Base-by-base conservation (phyloP, 805 yeast species). In the Candida vaughaniae region DNA sequence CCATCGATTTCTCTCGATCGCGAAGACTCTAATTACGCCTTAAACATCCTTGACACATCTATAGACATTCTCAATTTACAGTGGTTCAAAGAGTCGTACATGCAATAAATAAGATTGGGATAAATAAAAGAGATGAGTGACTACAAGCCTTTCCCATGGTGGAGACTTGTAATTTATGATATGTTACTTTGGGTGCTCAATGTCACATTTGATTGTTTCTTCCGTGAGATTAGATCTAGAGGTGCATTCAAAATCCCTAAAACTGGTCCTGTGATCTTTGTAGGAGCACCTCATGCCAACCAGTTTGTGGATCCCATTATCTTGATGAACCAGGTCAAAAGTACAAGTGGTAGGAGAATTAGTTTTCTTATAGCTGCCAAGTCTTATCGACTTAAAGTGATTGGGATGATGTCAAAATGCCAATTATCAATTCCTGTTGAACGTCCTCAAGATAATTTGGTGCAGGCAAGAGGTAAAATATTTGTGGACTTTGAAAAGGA, bases 221-320 rank as follows among this genome's bases (percentile, higher is more conserved):
- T 91, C 64, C 66, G 98, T 41, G 96, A 90, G 55, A 88, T 91
- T 45, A 73, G 87, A 36, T 80, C 93, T 3, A 73, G 98, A 42
- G 96, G 97, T 1, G 88, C 95, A 1, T 87, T 78, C 62, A 75
- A 80, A 33, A 53, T 80, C 22, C 83, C 84, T 1, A 69, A 73
- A 20, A 60, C 73, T 7, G 97, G 96, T 0, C 91, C 98, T 0
- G 82, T 89, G 6, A 83, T 91, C 37, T 82, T 93, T 45, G 98
- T 93, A 23, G 95, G 93, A 8, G 99, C 96, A 2, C 98, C 98
- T 1, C 99, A 91, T 65, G 95, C 96, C n/a, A 87, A 87, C 55
- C 95, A 87, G 62, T 90, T 90, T 55, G 88, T 90, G 22, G 77
- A 77, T 36, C 91, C 93, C 2, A 77, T 90, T 33, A 74, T 93